Percentiles rank a stretch among this genome's conserved stretches.
Evolutionary conservation across 805 yeast genomes (phyloP).

Genomic region (Candida gorgasii): DNA sequence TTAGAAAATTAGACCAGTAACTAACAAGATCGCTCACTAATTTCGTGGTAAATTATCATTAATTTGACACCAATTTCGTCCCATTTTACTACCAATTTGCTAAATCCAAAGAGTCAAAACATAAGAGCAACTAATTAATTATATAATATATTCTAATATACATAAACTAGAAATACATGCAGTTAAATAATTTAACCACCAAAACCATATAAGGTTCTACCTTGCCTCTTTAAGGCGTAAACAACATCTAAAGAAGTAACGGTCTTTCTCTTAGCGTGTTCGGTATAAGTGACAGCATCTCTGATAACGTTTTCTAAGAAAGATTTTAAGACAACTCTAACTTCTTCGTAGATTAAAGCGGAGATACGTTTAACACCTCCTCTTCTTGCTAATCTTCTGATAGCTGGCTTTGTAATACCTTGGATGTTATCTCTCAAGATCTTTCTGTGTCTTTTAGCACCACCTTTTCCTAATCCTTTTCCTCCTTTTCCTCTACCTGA

Average conservation of each 20-base stretch:
- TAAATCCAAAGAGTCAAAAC: background rate
- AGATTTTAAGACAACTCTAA: conserved; percentile 91
- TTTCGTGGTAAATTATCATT: too few relatives aligned
- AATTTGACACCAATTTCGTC: too few relatives aligned
- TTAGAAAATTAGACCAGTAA: too few relatives aligned
- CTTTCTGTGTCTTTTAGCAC: conserved; percentile 99
- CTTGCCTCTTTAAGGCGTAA: conserved; percentile 99
- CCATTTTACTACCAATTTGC: background rate
- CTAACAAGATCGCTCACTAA: too few relatives aligned
- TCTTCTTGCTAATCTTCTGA: conserved; percentile 99
- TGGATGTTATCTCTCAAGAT: conserved; percentile 98
- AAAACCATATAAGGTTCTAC: conserved; percentile 99
- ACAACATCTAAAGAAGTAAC: conserved; percentile 97
- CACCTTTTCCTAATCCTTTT: conserved; percentile 99
- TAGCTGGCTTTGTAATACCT: conserved; percentile 99
- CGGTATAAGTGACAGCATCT: conserved; percentile 98
- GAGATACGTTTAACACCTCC: conserved; percentile 99
- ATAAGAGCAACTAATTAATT: background rate
- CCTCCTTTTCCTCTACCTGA: conserved; percentile 99
- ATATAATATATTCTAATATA: conserved; percentile 24
- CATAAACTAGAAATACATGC: conserved; percentile 21
- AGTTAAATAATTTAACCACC: conserved; percentile 68
- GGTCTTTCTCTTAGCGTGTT: conserved; percentile 99
- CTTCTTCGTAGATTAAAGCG: conserved; percentile 97
- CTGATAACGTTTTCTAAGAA: conserved; percentile 96